Evolutionary conservation across 2,329 filamentous ascomycete genomes (phyloP).

Genomic region (Penicillium sp.): DNA sequence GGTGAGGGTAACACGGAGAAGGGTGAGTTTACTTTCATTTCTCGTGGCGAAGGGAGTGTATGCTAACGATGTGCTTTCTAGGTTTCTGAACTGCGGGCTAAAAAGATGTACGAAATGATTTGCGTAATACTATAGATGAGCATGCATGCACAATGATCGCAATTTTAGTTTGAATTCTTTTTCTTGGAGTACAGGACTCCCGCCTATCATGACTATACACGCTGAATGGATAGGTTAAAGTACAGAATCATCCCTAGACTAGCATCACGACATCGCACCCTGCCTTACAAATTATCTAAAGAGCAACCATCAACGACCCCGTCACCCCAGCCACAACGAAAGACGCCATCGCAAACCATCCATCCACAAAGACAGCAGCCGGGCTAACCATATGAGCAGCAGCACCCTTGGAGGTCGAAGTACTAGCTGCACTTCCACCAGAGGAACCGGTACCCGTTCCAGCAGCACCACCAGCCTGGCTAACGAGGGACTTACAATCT

Average conservation of each 20-base stretch:
- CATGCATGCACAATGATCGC: background rate
- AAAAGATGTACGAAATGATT: conserved; percentile 4
- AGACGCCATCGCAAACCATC: conserved; percentile 22
- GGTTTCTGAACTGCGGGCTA: background rate
- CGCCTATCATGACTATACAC: too few species aligned
- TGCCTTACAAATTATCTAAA: background rate
- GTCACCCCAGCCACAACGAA: background rate
- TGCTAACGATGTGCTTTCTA: background rate
- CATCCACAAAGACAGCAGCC: conserved; percentile 42
- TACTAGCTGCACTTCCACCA: conserved; percentile 32
- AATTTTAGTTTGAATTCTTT: background rate
- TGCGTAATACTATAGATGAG: background rate
- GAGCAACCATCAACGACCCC: conserved; percentile 1
- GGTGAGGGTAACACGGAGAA: conserved; percentile 88
- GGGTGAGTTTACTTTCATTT: conserved; percentile 29
- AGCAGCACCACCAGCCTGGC: conserved; percentile 32
- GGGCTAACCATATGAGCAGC: conserved; percentile 34
- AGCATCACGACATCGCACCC: background rate
- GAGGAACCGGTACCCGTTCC: conserved; percentile 45
- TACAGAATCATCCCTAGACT: background rate
- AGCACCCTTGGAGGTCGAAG: conserved; percentile 33
- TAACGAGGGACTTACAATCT: conserved; percentile 14
- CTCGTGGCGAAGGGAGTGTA: background rate
- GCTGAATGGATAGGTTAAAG: background rate
- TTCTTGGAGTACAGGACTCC: too few species aligned